Percentiles rank a stretch among this genome's conserved stretches.
Conservation (phyloP, 1,284 basidiomycete species). For the Pseudozyma thailandica region DNA sequence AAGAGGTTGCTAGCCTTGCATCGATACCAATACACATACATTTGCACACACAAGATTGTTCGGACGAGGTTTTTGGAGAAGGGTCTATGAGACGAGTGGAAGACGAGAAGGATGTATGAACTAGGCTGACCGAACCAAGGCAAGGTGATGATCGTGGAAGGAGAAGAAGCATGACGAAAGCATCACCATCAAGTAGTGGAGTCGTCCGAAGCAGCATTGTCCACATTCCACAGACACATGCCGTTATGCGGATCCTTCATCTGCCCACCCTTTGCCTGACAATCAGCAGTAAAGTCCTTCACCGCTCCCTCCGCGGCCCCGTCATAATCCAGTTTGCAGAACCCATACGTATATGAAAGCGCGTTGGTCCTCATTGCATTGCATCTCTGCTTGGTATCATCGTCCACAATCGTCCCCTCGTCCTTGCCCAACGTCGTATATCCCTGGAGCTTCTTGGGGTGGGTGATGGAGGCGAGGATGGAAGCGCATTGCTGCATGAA, state of each 20-base stretch:
- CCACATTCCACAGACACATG: constrained; percentile 41
- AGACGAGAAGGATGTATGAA: background rate
- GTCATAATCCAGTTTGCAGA: constrained; percentile 37
- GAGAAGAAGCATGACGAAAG: no score
- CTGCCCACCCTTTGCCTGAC: constrained; percentile 20
- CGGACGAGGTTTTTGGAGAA: background rate
- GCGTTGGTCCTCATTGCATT: constrained; percentile 36
- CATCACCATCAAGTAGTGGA: background rate
- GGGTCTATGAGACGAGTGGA: constrained; percentile 10
- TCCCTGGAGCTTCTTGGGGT: constrained; percentile 14
- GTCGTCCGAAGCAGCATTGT: constrained; percentile 19
- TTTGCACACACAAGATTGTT: background rate
- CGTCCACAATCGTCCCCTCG: constrained; percentile 25
- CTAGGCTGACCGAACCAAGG: background rate
- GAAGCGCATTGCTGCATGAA: constrained; percentile 37
- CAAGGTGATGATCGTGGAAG: no score
- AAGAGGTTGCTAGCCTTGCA: background rate
- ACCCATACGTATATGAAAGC: constrained; percentile 26
- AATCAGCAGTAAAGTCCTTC: constrained; percentile 27
- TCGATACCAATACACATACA: constrained; percentile 22
- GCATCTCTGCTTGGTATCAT: constrained; percentile 29
- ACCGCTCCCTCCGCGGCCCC: constrained; percentile 12
- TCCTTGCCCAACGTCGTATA: constrained; percentile 25
- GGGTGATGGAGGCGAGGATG: constrained; percentile 21
- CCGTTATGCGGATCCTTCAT: constrained; percentile 22